Percentiles rank a stretch among this genome's conserved stretches.
These are phyloP conservation scores for Cucumis cinereus DNA, from an alignment of 306 rosid genomes.

Conservation along the genomic window DNA sequence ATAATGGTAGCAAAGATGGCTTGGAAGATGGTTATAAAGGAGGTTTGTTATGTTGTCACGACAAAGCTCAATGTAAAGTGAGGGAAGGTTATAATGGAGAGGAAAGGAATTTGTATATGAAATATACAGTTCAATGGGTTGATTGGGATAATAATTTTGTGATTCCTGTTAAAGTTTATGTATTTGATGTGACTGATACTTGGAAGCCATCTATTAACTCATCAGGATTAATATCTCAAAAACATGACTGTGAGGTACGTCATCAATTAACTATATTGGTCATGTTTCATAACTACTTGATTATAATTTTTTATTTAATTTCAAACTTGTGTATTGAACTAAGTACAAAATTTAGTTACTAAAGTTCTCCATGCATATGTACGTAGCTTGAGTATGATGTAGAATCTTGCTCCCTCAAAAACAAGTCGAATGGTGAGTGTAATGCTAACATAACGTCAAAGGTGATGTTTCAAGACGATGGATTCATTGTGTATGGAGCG, in stretches of 20 bases:
- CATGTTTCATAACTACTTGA: too few relatives aligned
- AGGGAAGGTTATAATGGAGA: slow-evolving; percentile 29
- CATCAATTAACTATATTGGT: too few relatives aligned
- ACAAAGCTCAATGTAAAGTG: slow-evolving; percentile 35
- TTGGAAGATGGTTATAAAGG: slow-evolving; percentile 35
- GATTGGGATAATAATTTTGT: slow-evolving; percentile 47
- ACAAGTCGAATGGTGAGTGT: slow-evolving; percentile 12
- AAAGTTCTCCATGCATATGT: neutral
- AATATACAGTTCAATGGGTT: slow-evolving; percentile 60
- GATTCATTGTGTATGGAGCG: slow-evolving; percentile 53
- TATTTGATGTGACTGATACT: slow-evolving; percentile 55
- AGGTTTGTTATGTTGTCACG: slow-evolving; percentile 49
- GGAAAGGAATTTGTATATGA: slow-evolving; percentile 43
- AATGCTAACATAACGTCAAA: slow-evolving; percentile 20
- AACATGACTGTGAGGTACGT: slow-evolving; percentile 43
- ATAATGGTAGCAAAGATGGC: slow-evolving; percentile 42
- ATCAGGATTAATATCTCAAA: neutral
- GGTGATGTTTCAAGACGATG: slow-evolving; percentile 29
- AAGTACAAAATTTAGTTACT: too few relatives aligned
- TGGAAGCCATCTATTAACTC: slow-evolving; percentile 11
- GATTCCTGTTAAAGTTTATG: slow-evolving; percentile 53
- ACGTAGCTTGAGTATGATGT: slow-evolving; percentile 44
- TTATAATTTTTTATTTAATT: too few relatives aligned
- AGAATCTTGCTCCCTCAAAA: slow-evolving; percentile 26
- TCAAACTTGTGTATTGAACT: too few relatives aligned